Evolutionary conservation across 1,139 yeast species (phyloP), one percentile per base, ranked within the genome.

Genomic region (Wickerhamomyces sp.): DNA sequence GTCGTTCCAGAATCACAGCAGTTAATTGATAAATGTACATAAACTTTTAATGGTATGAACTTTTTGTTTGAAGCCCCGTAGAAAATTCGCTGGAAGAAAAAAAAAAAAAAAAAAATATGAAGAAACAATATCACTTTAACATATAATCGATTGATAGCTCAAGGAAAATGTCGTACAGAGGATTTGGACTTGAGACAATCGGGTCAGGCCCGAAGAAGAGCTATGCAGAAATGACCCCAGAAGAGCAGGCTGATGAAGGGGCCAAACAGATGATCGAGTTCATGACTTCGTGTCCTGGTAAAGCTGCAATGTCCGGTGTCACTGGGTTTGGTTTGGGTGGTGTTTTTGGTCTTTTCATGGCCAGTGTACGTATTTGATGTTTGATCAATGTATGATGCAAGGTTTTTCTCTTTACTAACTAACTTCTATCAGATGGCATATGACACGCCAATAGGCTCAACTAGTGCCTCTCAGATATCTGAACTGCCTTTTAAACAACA

Each of bases 281-380:
- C 63, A 87, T 89, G 90, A 82, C 83, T 49, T 86, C 96, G 15
- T 92, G 98, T 66, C 97, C 97, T 0, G 97, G 97, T 18, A 92
- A 92, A 61, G 78, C 96, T 0, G 80, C 74, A 28, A 80, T 90
- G 72, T 86, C 96, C 15, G 97, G 97, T 45, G 97, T 82, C 17
- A 81, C 95, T 15, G 98, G 98, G 33, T 92, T 89, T 65, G 92
- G 83, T 29, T 76, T 92, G 35, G 98, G 98, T 65, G 98, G 97
- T 48, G 86, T 90, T 47, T 89, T 92, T 61, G 97, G 98, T 46
- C 68, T 92, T 39, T 90, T 92, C 67, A 92, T 92, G 97, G 96
- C 97, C 4, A 83, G 95, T 36, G 81, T 81, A 32, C 21, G 48
- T 42, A 14, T 13, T 3, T 6, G 14, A 10, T n/a, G 12, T n/a